Conservation (phyloP, 768 basidiomycete species). For the Tulasnella sp. region DNA sequence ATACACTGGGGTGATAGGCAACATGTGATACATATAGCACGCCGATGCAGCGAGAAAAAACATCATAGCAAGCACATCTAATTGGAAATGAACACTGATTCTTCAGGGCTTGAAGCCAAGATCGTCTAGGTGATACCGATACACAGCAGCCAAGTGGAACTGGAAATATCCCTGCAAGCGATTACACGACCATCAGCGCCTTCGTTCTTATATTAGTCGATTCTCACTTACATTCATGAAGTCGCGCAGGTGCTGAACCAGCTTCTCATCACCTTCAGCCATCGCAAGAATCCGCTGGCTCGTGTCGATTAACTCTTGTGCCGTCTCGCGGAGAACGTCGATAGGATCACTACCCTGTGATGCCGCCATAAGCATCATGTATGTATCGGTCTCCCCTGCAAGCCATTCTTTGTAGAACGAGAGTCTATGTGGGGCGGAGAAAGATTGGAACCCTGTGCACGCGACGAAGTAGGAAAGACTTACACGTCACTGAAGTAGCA, state of each 20-base stretch:
- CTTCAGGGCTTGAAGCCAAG: neutral
- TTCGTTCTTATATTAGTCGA: neutral
- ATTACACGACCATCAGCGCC: neutral
- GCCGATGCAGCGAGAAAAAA: neutral
- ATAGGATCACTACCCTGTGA: too few species aligned
- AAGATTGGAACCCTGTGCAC: too few species aligned
- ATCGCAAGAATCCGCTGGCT: conserved; percentile 2
- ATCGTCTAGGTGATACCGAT: neutral
- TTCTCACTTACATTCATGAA: neutral
- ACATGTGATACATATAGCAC: neutral
- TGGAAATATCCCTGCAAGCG: neutral
- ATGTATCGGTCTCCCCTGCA: too few species aligned
- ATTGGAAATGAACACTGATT: neutral
- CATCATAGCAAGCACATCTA: neutral
- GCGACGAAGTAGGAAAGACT: too few species aligned
- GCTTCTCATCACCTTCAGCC: neutral
- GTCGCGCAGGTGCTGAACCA: neutral
- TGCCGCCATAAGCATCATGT: too few species aligned
- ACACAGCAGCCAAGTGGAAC: neutral
- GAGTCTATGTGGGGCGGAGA: too few species aligned
- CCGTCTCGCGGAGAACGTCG: too few species aligned
- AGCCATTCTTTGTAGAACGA: too few species aligned
- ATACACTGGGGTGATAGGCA: too few species aligned
- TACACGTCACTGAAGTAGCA: too few species aligned
- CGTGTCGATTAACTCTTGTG: conserved; percentile 1